Conservation (phyloP, 2,329 filamentous ascomycete species). For the Aotearoamyces nothofagi region DNA sequence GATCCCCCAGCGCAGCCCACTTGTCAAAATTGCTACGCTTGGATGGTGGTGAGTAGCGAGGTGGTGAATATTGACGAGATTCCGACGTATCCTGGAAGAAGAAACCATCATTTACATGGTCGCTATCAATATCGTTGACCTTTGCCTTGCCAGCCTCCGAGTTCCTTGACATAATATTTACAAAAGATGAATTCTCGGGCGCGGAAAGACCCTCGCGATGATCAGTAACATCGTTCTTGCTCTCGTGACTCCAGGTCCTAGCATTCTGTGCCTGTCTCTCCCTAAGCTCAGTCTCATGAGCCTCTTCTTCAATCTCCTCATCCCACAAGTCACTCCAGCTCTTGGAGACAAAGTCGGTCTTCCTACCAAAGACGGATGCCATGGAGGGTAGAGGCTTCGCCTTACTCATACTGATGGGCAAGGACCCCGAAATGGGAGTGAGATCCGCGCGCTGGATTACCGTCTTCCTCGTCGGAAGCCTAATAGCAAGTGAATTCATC, state of each 20-base stretch:
- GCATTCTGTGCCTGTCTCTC: conserved; percentile 47
- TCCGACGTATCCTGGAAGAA: conserved; percentile 52
- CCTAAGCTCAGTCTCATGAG: conserved; percentile 45
- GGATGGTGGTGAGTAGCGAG: conserved; percentile 48
- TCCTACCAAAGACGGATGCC: conserved; percentile 62
- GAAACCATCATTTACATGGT: conserved; percentile 53
- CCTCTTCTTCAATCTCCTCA: conserved; percentile 57
- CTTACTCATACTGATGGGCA: conserved; percentile 69
- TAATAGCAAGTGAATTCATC: conserved; percentile 56
- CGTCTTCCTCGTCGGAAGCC: conserved; percentile 26
- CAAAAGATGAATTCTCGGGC: conserved; percentile 33
- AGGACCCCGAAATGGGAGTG: conserved; percentile 48
- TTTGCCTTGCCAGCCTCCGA: conserved; percentile 23
- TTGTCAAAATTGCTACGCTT: conserved; percentile 61
- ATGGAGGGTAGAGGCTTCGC: conserved; percentile 46
- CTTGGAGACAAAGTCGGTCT: conserved; percentile 74
- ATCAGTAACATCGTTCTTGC: conserved; percentile 27
- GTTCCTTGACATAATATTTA: conserved; percentile 28
- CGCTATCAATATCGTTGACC: conserved; percentile 40
- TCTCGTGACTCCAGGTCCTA: conserved; percentile 59
- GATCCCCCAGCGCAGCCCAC: conserved; percentile 78
- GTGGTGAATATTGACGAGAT: conserved; percentile 21
- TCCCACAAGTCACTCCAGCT: conserved; percentile 99
- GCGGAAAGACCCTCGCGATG: conserved; percentile 36
- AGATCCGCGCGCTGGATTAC: conserved; percentile 34